These are phyloP conservation scores for Xylariomycetidae sp. DNA, from an alignment of 2,329 filamentous ascomycete genomes.

Conservation along the genomic window DNA sequence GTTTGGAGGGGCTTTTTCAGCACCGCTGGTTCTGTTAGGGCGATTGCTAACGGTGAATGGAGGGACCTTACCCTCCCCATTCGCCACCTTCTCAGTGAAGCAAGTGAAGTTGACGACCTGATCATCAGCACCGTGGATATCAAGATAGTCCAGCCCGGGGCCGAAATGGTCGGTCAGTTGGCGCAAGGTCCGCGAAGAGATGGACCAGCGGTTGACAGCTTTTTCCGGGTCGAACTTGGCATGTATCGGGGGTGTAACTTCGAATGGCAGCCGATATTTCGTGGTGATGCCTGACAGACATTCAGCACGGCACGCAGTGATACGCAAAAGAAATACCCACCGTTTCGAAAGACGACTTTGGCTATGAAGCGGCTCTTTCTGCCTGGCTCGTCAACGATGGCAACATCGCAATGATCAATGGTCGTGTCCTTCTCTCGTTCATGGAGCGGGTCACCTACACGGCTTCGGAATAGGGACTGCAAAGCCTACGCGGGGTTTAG, in stretches of 20 bases:
- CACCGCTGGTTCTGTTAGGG: constrained; percentile 46
- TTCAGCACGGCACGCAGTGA: too few species aligned
- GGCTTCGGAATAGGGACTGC: constrained; percentile 67
- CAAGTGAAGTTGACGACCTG: constrained; percentile 72
- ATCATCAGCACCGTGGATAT: constrained; percentile 68
- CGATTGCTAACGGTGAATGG: constrained; percentile 1
- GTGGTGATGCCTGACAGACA: constrained; percentile 63
- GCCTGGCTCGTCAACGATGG: constrained; percentile 63
- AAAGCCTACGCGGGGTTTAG: constrained; percentile 42
- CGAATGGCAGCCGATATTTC: constrained; percentile 70
- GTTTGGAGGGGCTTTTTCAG: constrained; percentile 77
- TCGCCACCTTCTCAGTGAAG: constrained; percentile 72
- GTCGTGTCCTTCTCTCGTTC: constrained; percentile 60
- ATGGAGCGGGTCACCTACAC: constrained; percentile 51
- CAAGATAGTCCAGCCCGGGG: constrained; percentile 72
- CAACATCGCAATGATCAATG: constrained; percentile 69
- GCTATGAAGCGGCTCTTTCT: constrained; percentile 69
- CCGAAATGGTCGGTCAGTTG: constrained; percentile 78
- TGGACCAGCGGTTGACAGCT: constrained; percentile 65
- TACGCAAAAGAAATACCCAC: constrained; percentile 30
- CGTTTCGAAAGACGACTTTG: constrained; percentile 68
- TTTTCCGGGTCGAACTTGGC: constrained; percentile 65
- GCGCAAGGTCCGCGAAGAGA: constrained; percentile 63
- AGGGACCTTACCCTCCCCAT: constrained; percentile 48
- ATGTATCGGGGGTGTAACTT: constrained; percentile 66